Evolutionary conservation across 2,329 filamentous ascomycete species (phyloP), one percentile per base, ranked within the genome.

Genomic region (Aspergillus glaucus): DNA sequence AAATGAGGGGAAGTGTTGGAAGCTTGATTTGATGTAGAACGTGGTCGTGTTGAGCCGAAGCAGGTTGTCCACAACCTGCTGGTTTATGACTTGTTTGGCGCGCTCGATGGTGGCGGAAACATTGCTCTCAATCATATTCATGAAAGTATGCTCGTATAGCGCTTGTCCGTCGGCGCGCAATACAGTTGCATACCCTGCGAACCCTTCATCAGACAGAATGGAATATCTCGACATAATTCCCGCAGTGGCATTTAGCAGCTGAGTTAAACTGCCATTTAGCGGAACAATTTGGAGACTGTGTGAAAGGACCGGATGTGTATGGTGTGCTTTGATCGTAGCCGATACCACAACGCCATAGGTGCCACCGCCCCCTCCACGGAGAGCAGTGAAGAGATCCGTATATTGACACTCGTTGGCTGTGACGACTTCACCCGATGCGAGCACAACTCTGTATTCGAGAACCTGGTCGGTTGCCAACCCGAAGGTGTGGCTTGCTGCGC

Each of bases 381-480:
- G 65, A 1, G 81, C 82, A 80, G 80, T 85, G 66, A 79, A 84
- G 1, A 85, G 67, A 47, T 84, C 81, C 0, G 66, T 49, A 54
- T 84, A 79, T 30, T 75, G 43, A 0, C 53, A 58, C 0, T 68
- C 70, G 4, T 71, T 76, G 0, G 79, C 79, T 2, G 64, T 75
- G 1, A 82, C 55, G 15, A 75, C 54, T 14, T 71, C 47, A 5
- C 81, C 79, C 8, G 62, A 59, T 1, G 73, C 75, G 5, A 75
- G 79, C 28, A 84, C 73, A 2, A 81, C 77, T 50, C 80, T 73
- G 30, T 69, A 78, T 47, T 76, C 71, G 2, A 85, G 67, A 0
- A 76, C 72, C 43, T 85, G 75, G 55, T 86, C 82, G 0, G 80
- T 80, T 15, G 69, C 78, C 0, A 87, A 69, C 15, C 83, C 83